A percentile compares a stretch with the other conserved stretches of the same genome.
Conservation (phyloP, 73 alveolate genomes). For the Paramecium biaurelia region DNA sequence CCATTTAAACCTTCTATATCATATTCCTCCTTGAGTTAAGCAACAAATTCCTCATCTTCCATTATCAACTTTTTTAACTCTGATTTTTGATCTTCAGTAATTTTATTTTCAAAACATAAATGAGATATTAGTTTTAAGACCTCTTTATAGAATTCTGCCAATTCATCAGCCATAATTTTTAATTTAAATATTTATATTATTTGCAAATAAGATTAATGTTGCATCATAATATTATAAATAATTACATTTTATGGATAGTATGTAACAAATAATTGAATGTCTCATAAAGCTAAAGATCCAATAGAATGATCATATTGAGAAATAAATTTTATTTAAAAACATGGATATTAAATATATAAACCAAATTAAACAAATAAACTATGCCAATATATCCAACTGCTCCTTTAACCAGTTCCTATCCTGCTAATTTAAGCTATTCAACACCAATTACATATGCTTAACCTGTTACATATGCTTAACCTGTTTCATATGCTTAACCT, state of each 20-base stretch:
- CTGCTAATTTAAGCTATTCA: neutral
- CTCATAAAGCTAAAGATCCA: neutral
- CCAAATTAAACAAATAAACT: neutral
- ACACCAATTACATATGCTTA: neutral
- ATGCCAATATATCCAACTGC: neutral
- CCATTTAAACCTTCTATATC: neutral
- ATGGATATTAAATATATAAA: neutral
- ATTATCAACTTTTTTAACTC: neutral
- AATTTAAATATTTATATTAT: neutral
- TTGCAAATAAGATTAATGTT: neutral
- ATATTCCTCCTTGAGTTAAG: neutral
- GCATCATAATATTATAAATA: neutral
- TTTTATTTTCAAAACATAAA: neutral
- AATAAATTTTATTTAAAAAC: neutral
- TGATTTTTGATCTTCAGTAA: neutral
- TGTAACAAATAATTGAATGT: neutral
- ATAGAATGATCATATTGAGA: neutral
- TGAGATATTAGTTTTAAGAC: neutral
- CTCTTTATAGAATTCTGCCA: neutral
- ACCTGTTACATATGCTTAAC: constrained; percentile 10
- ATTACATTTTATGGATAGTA: neutral
- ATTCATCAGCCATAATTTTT: constrained; percentile 34
- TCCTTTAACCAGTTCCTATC: neutral
- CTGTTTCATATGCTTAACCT: neutral
- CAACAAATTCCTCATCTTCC: constrained; percentile 31